Evolutionary conservation across 2,329 filamentous ascomycete species (phyloP).

Genomic region (Botrytis pseudocinerea): DNA sequence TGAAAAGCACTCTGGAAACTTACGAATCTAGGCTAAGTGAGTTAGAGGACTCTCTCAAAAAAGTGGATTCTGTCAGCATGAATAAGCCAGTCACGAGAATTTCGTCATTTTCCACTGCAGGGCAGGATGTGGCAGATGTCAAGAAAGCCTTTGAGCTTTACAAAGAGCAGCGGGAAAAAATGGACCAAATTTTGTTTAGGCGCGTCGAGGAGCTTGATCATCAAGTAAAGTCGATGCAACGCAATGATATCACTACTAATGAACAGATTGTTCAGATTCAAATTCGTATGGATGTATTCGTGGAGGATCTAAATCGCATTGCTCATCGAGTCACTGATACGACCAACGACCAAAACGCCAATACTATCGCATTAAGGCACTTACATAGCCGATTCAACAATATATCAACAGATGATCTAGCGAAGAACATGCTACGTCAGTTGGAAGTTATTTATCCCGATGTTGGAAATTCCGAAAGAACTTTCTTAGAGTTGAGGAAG

Average conservation of each 20-base stretch:
- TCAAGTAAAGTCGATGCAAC: background rate
- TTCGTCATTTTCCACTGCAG: conserved; percentile 10
- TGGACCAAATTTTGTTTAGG: background rate
- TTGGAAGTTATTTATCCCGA: conserved; percentile 18
- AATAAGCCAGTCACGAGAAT: background rate
- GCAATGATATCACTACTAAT: background rate
- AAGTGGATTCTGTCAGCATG: background rate
- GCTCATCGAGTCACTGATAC: background rate
- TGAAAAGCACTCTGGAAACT: background rate
- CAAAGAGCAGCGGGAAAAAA: background rate
- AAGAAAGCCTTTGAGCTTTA: conserved; percentile 6
- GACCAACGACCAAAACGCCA: conserved; percentile 4
- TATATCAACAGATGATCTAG: conserved; percentile 14
- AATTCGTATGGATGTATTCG: background rate
- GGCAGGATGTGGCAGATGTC: background rate
- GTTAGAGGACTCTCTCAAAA: conserved; percentile 8
- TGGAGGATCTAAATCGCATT: background rate
- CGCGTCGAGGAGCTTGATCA: background rate
- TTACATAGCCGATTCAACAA: conserved; percentile 12
- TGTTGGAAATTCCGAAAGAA: conserved; percentile 1
- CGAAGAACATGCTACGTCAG: conserved; percentile 17
- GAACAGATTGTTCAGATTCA: background rate
- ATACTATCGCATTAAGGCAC: conserved; percentile 11
- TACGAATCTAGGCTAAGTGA: conserved; percentile 2
- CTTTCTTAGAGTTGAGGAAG: background rate